Evolutionary conservation across 768 basidiomycete genomes (phyloP).

Genomic region (Boletus vinaceobasis): DNA sequence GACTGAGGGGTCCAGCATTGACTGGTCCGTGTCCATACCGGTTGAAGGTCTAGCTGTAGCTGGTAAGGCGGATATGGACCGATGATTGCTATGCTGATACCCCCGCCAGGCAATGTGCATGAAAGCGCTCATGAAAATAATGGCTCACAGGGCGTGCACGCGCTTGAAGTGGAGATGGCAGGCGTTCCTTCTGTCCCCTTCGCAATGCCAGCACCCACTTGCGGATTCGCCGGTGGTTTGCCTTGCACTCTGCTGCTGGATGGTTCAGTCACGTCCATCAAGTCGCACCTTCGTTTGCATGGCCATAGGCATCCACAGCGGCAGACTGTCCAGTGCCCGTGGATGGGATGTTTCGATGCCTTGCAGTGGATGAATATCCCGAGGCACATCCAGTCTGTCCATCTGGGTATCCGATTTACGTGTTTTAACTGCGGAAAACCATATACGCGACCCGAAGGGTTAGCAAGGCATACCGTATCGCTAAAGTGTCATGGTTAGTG

Average conservation of each 20-base stretch:
- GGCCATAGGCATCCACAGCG: slow-evolving; percentile 2
- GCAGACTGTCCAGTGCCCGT: slow-evolving; percentile 2
- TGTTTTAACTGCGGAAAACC: slow-evolving; percentile 3
- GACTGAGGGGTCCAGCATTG: too few species aligned
- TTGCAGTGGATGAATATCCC: slow-evolving; percentile 5
- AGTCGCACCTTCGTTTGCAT: slow-evolving; percentile 11
- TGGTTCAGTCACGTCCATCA: background rate
- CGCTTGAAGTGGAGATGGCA: background rate
- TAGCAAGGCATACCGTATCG: slow-evolving; percentile 1
- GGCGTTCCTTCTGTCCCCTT: background rate
- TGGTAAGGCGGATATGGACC: too few species aligned
- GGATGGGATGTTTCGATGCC: slow-evolving; percentile 4
- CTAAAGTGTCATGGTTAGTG: slow-evolving; percentile 1
- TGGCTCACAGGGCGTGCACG: background rate
- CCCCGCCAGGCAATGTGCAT: background rate
- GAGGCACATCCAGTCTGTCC: slow-evolving; percentile 5
- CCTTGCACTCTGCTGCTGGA: slow-evolving; percentile 1
- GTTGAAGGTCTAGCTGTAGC: too few species aligned
- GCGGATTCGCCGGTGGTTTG: background rate
- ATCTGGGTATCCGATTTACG: background rate
- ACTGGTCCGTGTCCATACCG: too few species aligned
- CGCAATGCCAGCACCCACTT: background rate
- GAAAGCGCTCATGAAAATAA: background rate
- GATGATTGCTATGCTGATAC: background rate
- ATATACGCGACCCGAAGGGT: slow-evolving; percentile 3